Conservation (phyloP, 176 grass and related monocot species). For the Avena insularis region DNA sequence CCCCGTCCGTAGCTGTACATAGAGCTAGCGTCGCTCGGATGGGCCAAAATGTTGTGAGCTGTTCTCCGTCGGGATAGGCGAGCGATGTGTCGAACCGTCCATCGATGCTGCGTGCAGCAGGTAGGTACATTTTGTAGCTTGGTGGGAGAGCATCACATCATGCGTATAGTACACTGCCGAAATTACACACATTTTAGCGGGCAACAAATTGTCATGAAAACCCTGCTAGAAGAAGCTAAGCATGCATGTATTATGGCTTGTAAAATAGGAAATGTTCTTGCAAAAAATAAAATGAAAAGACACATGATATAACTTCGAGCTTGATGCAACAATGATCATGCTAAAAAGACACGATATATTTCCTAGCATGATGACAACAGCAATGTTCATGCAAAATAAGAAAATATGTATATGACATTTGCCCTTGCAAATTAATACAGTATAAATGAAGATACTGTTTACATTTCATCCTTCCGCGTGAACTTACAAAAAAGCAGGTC, state of each 20-base stretch:
- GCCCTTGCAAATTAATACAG: too few relatives aligned
- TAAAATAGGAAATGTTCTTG: too few relatives aligned
- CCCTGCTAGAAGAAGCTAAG: too few relatives aligned
- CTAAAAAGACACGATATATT: neutral
- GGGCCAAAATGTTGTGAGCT: conserved; percentile 48
- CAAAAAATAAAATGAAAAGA: too few relatives aligned
- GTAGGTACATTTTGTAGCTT: neutral
- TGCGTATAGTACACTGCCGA: neutral
- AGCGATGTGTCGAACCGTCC: conserved; percentile 16
- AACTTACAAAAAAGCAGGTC: neutral
- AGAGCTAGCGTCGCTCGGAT: neutral
- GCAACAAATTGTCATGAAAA: neutral
- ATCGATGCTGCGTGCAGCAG: neutral
- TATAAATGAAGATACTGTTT: neutral
- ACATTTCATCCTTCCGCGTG: too few relatives aligned
- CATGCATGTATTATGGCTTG: too few relatives aligned
- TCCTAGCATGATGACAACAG: neutral
- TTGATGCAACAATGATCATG: too few relatives aligned
- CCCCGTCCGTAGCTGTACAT: neutral
- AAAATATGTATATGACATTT: too few relatives aligned
- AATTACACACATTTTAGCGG: neutral
- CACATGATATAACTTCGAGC: too few relatives aligned
- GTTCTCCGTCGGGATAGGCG: conserved; percentile 16
- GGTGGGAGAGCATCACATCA: conserved; percentile 11
- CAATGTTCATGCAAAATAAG: conserved; percentile 13